Conservation (phyloP, 257 asterid species). For the Fraxinus cuspidata region DNA sequence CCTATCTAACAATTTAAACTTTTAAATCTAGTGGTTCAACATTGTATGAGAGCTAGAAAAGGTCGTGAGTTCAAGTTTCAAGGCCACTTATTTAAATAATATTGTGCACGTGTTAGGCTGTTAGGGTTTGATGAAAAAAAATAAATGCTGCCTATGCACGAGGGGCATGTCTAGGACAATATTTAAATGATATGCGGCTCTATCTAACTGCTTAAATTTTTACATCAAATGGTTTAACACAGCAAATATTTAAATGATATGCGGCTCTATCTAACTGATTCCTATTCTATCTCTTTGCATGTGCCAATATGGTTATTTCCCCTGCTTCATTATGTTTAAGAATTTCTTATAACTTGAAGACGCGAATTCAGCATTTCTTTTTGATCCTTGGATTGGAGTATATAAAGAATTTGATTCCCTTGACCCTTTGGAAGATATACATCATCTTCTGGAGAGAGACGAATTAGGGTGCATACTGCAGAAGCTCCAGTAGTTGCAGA, state of each 20-base stretch:
- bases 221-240: neutral
- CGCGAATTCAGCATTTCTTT: neutral
- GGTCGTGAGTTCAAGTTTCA: too few relatives aligned
- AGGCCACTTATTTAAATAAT: neutral
- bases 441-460: conserved; percentile 97
- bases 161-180: neutral
- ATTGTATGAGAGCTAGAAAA: neutral
- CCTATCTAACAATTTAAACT: neutral
- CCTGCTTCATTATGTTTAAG: neutral
- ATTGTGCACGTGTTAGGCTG: neutral
- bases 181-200: neutral
- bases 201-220: neutral
- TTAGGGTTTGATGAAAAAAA: too few relatives aligned
- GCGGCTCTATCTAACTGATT: too few relatives aligned
- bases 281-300: conserved; percentile 16
- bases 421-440: conserved; percentile 75
- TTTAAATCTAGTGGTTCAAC: neutral
- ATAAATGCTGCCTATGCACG: neutral
- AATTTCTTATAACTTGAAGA: neutral
- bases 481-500: conserved; percentile 98
- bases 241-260: too few relatives aligned
- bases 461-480: conserved; percentile 95
- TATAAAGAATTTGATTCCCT: conserved; percentile 29
- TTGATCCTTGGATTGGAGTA: conserved; percentile 2
- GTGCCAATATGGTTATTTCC: conserved; percentile 15